Evolutionary conservation across 108 stramenopile species (phyloP).

Genomic region (Hondaea fermentalgiana): DNA sequence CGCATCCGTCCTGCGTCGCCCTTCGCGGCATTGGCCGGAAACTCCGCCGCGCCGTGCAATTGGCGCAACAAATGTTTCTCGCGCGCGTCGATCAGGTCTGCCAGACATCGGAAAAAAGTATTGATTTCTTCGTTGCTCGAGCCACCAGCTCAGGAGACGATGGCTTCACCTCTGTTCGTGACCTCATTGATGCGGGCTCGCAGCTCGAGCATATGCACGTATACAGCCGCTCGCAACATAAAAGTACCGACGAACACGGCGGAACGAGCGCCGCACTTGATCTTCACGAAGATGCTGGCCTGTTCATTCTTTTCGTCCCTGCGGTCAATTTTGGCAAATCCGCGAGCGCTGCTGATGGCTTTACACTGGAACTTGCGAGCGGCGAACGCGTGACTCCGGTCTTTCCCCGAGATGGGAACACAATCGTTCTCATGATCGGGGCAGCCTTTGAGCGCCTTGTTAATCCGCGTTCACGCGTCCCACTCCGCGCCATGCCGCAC

Average conservation of each 20-base stretch:
- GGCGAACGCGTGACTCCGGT: not conserved
- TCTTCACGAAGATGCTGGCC: not conserved
- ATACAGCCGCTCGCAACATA: not conserved
- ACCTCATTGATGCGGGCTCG: not conserved
- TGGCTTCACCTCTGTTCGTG: not conserved
- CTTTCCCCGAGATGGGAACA: not conserved
- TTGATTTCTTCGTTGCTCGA: not conserved
- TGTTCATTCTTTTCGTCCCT: not conserved
- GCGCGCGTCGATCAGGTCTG: not conserved
- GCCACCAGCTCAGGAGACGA: not conserved
- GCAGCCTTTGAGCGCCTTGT: not conserved
- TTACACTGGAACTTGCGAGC: not conserved
- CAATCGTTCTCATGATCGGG: slow-evolving; percentile 5
- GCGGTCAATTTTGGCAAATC: not conserved
- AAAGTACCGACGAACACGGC: not conserved
- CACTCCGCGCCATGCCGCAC: not conserved
- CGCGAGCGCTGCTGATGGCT: not conserved
- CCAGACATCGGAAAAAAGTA: not conserved
- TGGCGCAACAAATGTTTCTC: not conserved
- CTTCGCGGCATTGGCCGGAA: not conserved
- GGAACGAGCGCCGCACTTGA: not conserved
- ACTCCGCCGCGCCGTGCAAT: not conserved
- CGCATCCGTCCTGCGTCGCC: not conserved
- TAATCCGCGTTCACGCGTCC: not conserved
- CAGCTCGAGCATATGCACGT: slow-evolving; percentile 11